phyloP scores from a whole-genome alignment of 2,329 filamentous ascomycete genomes.

The Fusarium gaditjirri region DNA sequence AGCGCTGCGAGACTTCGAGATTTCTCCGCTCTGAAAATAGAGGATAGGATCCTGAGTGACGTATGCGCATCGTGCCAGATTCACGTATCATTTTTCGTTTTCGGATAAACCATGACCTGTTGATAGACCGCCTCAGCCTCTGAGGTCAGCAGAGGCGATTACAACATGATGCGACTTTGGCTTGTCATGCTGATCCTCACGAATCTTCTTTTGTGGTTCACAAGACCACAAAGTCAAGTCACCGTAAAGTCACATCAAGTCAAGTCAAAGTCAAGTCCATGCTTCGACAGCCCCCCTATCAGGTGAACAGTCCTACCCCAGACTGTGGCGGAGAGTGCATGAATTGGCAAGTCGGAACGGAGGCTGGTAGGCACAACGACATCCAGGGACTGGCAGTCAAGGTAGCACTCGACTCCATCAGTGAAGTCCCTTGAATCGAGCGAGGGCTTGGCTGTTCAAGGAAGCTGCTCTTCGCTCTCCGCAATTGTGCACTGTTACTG shows the following conservation, averaged over 20 bases:
- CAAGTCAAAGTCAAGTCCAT: slow-evolving; percentile 17
- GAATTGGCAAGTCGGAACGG: slow-evolving; percentile 11
- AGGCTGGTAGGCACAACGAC: slow-evolving; percentile 11
- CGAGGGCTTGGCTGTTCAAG: slow-evolving; percentile 9
- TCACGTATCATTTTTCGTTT: slow-evolving; percentile 21
- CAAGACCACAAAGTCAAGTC: not conserved
- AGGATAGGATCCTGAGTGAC: slow-evolving; percentile 21
- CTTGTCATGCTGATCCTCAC: not conserved
- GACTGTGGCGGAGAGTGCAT: slow-evolving; percentile 24
- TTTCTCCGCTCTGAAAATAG: slow-evolving; percentile 19
- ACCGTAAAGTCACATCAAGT: not conserved
- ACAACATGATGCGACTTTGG: not conserved
- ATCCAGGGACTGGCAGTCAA: slow-evolving; percentile 8
- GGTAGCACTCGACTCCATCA: slow-evolving; percentile 11
- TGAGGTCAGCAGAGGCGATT: slow-evolving; percentile 13
- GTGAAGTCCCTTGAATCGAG: slow-evolving; percentile 23
- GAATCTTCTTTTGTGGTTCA: not conserved
- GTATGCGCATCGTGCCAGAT: slow-evolving; percentile 18
- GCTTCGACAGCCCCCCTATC: slow-evolving; percentile 10
- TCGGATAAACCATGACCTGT: slow-evolving; percentile 20
- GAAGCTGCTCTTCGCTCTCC: slow-evolving; percentile 9
- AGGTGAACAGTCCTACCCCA: slow-evolving; percentile 29
- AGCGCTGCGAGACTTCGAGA: not conserved
- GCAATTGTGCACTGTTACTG: slow-evolving; percentile 31
- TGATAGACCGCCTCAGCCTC: slow-evolving; percentile 26